Evolutionary conservation across 192 early-diverging fungal species (phyloP), one percentile per base, ranked within the genome.

Genomic region (Chytriomyces hyalinus): DNA sequence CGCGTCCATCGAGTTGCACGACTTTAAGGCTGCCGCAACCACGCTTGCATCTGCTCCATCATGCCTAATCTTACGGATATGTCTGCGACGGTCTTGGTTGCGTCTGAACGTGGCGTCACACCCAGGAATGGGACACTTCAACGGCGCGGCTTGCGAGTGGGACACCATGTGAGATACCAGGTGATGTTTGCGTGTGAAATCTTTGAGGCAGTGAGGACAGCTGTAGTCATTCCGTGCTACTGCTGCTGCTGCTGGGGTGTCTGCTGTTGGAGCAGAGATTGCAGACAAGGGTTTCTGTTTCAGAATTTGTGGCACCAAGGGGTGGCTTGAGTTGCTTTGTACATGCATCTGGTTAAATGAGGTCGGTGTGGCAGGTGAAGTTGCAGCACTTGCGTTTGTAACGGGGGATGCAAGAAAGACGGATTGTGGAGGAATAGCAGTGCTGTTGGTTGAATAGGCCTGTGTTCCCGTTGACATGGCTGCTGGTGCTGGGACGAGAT

Each of bases 101-200:
- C 68, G 68, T 57, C 51, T 20, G 49, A 70, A 70, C 47, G 68
- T 70, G 6, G 68, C 47, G 22, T 70, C 68, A 26, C 68, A 70
- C 7, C 68, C 68, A 3, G 46, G 11, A 17, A 49, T 53, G n/a
- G 68, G 10, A 26, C 68, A 70, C 36, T n/a, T 49, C 7, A 70
- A 70, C 0, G 68, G 68, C 0, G 49, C 45, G 6, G n/a, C 48
- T 7, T 49, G 26, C n/a, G 68, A 51, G 49, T 70, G 68, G 6
- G 68, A 70, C 8, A 15, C 49, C 20, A 50, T 70, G 68, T 36
- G 36, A 22, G 49, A 51, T 6, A 70, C 68, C 26, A 70, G 68
- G 26, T 17, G 62, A 26, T 17, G 15, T 64, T 64, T 17, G 62
- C 15, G 62, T 24, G 26, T 64, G 26, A 64, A 24, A 22, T 64